Conservation (phyloP, 345 rosid genomes). For the Bruguiera sexangula region DNA sequence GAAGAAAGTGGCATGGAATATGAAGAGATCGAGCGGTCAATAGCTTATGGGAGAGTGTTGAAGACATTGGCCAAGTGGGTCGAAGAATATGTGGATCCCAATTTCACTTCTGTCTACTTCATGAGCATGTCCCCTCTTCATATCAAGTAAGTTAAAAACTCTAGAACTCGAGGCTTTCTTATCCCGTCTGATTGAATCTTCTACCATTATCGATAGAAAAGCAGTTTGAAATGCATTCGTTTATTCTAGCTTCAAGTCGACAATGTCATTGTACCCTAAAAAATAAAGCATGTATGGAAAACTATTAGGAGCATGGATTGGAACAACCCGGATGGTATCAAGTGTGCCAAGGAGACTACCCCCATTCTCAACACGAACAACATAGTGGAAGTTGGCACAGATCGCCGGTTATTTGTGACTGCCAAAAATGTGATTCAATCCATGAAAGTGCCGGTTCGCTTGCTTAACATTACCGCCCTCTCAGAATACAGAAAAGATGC, state of each 20-base stretch:
- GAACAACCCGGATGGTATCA: constrained; percentile 22
- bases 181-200: background rate
- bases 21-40: constrained; percentile 23
- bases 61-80: constrained; percentile 25
- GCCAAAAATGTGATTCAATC: constrained; percentile 11
- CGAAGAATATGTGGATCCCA: constrained; percentile 23
- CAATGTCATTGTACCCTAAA: background rate
- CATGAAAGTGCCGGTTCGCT: constrained; percentile 14
- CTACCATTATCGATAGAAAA: too few species aligned
- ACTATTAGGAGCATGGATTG: constrained; percentile 22
- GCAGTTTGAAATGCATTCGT: background rate
- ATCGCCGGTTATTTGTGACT: constrained; percentile 8
- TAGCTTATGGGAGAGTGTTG: constrained; percentile 23
- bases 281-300: background rate
- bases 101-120: constrained; percentile 20
- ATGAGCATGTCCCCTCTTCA: constrained; percentile 32
- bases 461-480: constrained; percentile 19
- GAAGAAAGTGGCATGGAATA: constrained; percentile 11
- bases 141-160: constrained; percentile 19
- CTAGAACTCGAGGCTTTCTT: background rate
- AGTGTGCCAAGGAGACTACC: constrained; percentile 22
- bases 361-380: constrained; percentile 7
- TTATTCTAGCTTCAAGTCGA: too few species aligned
- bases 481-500: constrained; percentile 34
- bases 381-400: constrained; percentile 22